Conservation (phyloP, 495 filamentous ascomycete species). For the Gamarada debralockiae region DNA sequence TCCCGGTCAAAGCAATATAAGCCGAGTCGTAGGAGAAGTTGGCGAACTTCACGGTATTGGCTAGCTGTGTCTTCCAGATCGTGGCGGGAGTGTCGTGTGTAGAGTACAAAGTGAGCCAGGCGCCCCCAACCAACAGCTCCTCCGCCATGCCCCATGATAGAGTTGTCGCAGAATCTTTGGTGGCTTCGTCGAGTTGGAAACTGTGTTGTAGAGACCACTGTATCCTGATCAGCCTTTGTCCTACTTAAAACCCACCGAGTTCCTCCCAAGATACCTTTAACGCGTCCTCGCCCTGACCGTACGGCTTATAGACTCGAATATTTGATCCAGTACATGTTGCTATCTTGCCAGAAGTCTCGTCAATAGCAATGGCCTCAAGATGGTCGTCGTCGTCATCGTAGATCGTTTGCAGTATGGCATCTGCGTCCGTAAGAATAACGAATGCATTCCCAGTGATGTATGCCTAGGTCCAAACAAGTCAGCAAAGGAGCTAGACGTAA, state of each 20-base stretch:
- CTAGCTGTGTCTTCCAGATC: constrained; percentile 71
- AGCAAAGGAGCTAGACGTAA: neutral
- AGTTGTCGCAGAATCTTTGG: constrained; percentile 45
- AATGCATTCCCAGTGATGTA: constrained; percentile 90
- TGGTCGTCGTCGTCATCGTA: constrained; percentile 74
- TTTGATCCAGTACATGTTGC: constrained; percentile 61
- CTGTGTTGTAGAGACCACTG: constrained; percentile 46
- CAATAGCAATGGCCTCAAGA: constrained; percentile 71
- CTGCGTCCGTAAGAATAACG: constrained; percentile 71
- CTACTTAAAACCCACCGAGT: neutral
- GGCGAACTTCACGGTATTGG: constrained; percentile 71
- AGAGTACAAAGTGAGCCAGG: constrained; percentile 67
- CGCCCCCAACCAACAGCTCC: constrained; percentile 76
- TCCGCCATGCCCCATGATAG: constrained; percentile 84
- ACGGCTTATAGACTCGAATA: constrained; percentile 76
- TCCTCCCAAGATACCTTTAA: constrained; percentile 50
- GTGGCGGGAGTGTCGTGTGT: constrained; percentile 44
- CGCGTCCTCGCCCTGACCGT: constrained; percentile 64
- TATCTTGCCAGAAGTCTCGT: constrained; percentile 82
- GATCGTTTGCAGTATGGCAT: constrained; percentile 81
- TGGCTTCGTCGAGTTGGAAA: constrained; percentile 27
- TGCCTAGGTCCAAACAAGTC: constrained; percentile 42
- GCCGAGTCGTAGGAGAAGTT: constrained; percentile 81
- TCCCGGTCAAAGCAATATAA: constrained; percentile 78
- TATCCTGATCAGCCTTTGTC: constrained; percentile 37